These are phyloP conservation scores for Rhizophlyctis rosea DNA, from an alignment of 192 early-diverging fungal species.

Conservation along the genomic window DNA sequence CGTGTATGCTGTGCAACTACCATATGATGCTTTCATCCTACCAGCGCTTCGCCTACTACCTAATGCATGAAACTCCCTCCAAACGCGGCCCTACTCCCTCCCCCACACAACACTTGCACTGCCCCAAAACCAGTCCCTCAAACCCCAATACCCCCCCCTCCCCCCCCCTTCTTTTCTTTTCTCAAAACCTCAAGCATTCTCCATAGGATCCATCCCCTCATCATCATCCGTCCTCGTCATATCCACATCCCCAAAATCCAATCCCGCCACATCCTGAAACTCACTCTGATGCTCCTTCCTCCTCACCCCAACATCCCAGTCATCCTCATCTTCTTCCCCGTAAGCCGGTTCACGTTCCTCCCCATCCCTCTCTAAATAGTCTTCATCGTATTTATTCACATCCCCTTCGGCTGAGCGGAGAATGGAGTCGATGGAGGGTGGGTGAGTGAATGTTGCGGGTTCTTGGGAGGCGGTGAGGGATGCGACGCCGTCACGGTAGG, in stretches of 20 bases:
- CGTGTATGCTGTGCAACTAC: too few relatives aligned
- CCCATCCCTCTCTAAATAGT: background rate
- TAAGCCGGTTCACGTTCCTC: conserved; percentile 7
- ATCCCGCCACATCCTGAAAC: conserved; percentile 24
- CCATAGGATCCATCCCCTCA: conserved; percentile 23
- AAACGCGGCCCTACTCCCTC: too few relatives aligned
- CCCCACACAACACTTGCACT: too few relatives aligned
- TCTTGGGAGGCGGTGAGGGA: too few relatives aligned
- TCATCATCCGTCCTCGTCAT: conserved; percentile 16
- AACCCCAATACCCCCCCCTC: too few relatives aligned
- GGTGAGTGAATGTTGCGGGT: background rate
- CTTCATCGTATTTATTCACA: background rate
- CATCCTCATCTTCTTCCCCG: conserved; percentile 19
- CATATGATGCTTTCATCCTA: too few relatives aligned
- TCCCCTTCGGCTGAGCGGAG: background rate
- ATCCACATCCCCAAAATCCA: conserved; percentile 17
- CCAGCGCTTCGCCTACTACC: too few relatives aligned
- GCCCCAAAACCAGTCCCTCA: too few relatives aligned
- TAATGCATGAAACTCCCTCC: too few relatives aligned
- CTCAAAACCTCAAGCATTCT: conserved; percentile 13
- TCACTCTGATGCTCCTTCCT: conserved; percentile 15
- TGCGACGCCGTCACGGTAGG: too few relatives aligned
- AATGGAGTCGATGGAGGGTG: background rate
- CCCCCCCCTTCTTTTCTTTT: too few relatives aligned
- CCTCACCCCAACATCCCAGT: conserved; percentile 18